Evolutionary conservation across 805 yeast genomes (phyloP).

Genomic region (Cyberlindnera sargentensis): DNA sequence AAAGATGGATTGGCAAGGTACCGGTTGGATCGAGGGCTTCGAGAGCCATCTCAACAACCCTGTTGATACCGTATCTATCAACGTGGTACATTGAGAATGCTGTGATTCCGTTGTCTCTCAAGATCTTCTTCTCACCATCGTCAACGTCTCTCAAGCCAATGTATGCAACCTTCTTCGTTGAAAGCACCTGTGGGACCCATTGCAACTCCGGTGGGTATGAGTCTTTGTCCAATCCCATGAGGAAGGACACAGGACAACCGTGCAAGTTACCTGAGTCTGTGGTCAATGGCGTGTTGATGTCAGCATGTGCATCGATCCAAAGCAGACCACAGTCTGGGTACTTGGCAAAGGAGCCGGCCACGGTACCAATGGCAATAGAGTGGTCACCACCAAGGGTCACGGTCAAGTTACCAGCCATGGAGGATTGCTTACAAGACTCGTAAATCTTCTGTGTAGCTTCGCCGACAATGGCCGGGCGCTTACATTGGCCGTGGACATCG

Average conservation of each 20-base stretch:
- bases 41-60: conserved; percentile 88
- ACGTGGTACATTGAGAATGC: conserved; percentile 95
- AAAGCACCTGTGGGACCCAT: conserved; percentile 74
- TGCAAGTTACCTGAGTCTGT: conserved; percentile 89
- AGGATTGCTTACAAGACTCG: conserved; percentile 47
- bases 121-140: conserved; percentile 68
- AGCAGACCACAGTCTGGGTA: conserved; percentile 84
- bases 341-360: conserved; percentile 70
- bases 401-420: conserved; percentile 50
- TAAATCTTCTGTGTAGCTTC: conserved; percentile 60
- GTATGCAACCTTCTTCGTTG: conserved; percentile 71
- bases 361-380: conserved; percentile 90
- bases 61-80: conserved; percentile 87
- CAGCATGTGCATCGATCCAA: conserved; percentile 99
- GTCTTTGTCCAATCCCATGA: conserved; percentile 70
- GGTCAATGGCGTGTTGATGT: conserved; percentile 80
- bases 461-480: conserved; percentile 74
- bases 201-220: conserved; percentile 64
- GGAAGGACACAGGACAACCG: conserved; percentile 92
- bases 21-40: conserved; percentile 67
- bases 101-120: conserved; percentile 63
- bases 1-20: conserved; percentile 70
- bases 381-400: conserved; percentile 95
- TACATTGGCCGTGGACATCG: conserved; percentile 51
- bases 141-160: conserved; percentile 95